Evolutionary conservation across 176 grass and related monocot genomes (phyloP).

Genomic region (Phoenix dactylifera): DNA sequence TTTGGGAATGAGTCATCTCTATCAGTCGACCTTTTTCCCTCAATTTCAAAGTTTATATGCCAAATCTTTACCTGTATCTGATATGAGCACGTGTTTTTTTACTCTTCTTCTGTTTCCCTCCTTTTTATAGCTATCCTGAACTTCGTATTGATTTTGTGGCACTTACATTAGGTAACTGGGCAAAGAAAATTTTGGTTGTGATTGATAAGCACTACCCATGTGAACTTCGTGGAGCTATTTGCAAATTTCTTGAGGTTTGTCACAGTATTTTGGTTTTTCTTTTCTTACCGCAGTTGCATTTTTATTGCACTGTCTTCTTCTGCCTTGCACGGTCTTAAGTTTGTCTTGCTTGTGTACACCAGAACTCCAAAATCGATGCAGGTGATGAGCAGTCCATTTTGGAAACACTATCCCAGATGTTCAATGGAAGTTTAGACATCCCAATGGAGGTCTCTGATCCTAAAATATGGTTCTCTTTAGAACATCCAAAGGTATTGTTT

Average conservation of each 20-base stretch:
- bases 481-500: slow-evolving; percentile 77
- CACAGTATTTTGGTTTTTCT: slow-evolving; percentile 3
- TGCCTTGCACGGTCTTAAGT: not conserved
- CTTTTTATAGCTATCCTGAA: too few relatives aligned
- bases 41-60: too few relatives aligned
- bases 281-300: not conserved
- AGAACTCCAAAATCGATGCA: slow-evolving; percentile 46
- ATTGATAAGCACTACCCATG: slow-evolving; percentile 47
- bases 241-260: slow-evolving; percentile 75
- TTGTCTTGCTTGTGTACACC: slow-evolving; percentile 10
- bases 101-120: too few relatives aligned
- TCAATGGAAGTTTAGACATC: slow-evolving; percentile 38
- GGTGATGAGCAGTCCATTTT: slow-evolving; percentile 36
- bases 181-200: slow-evolving; percentile 47
- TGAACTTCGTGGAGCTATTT: slow-evolving; percentile 60
- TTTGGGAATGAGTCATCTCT: too few relatives aligned
- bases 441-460: slow-evolving; percentile 49
- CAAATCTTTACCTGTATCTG: too few relatives aligned
- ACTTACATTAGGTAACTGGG: slow-evolving; percentile 41
- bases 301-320: slow-evolving; percentile 1
- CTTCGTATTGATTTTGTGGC: not conserved
- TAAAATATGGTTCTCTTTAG: slow-evolving; percentile 82
- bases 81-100: too few relatives aligned
- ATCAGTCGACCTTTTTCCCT: too few relatives aligned
- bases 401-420: slow-evolving; percentile 30